Conservation (phyloP, 2,329 filamentous ascomycete genomes). For the Fusarium brevicatenulatum region DNA sequence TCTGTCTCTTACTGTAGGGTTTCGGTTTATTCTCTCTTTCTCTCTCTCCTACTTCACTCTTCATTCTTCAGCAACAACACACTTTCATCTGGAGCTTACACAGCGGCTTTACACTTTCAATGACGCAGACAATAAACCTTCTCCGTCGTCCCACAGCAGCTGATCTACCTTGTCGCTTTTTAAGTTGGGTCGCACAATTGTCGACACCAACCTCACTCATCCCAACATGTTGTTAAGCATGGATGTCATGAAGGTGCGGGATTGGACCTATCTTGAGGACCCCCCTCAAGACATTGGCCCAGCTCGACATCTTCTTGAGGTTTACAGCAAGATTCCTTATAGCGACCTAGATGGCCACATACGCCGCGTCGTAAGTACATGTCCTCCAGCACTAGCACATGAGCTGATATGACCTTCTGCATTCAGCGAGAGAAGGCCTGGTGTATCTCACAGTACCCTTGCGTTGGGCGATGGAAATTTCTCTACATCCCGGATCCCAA, state of each 20-base stretch:
- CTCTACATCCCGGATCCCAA: constrained; percentile 54
- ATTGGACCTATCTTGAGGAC: constrained; percentile 52
- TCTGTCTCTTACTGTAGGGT: constrained; percentile 20
- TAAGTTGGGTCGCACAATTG: constrained; percentile 1
- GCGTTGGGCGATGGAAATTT: constrained; percentile 62
- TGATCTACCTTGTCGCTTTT: neutral
- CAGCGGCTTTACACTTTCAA: constrained; percentile 21
- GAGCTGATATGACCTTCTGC: constrained; percentile 16
- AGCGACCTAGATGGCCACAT: constrained; percentile 51
- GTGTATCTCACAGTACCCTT: constrained; percentile 56
- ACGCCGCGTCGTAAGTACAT: constrained; percentile 48
- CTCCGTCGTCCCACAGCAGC: constrained; percentile 3
- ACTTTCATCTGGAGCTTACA: constrained; percentile 5
- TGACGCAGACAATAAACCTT: constrained; percentile 24
- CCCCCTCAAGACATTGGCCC: constrained; percentile 52
- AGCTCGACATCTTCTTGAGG: constrained; percentile 50
- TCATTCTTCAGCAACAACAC: neutral
- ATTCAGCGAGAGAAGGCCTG: constrained; percentile 58
- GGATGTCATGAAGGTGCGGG: constrained; percentile 51
- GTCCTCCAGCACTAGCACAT: neutral
- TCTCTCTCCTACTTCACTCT: constrained; percentile 8
- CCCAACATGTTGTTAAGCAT: constrained; percentile 43
- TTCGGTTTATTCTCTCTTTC: constrained; percentile 1
- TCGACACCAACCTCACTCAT: neutral
- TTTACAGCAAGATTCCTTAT: constrained; percentile 52